Evolutionary conservation across 2,329 filamentous ascomycete species (phyloP).

Genomic region (Sordariomycetes sp.): DNA sequence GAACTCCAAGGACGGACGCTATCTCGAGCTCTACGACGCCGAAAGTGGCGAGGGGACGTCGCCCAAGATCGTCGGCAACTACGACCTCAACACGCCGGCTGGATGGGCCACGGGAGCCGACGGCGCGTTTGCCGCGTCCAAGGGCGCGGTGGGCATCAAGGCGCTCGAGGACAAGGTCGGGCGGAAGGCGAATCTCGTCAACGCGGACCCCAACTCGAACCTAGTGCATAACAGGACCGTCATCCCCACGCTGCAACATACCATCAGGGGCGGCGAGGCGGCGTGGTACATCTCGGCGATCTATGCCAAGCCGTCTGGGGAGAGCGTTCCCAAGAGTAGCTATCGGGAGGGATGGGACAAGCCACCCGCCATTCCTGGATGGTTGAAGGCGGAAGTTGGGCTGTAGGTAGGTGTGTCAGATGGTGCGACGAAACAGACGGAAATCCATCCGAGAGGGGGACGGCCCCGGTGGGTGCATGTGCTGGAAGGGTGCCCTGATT

Average conservation of each 20-base stretch:
- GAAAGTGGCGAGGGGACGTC: conserved; percentile 35
- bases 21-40: conserved; percentile 37
- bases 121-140: conserved; percentile 46
- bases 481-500: too few relatives aligned
- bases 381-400: conserved; percentile 44
- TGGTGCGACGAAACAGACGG: neutral
- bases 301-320: conserved; percentile 54
- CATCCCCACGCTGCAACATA: conserved; percentile 58
- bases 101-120: conserved; percentile 37
- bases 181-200: conserved; percentile 54
- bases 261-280: conserved; percentile 43
- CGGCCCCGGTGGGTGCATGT: neutral
- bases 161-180: conserved; percentile 37
- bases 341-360: conserved; percentile 53
- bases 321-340: conserved; percentile 35
- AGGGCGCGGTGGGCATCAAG: conserved; percentile 46
- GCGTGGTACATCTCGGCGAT: conserved; percentile 62
- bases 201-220: conserved; percentile 73
- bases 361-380: conserved; percentile 45
- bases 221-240: conserved; percentile 61
- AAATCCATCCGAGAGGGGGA: neutral
- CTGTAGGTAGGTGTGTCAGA: neutral
- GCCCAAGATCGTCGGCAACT: conserved; percentile 49
- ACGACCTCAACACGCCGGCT: conserved; percentile 43
- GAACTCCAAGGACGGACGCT: conserved; percentile 33